Percentiles rank a stretch among this genome's conserved stretches.
These are phyloP conservation scores for sunflower (Helianthus annuus) DNA, from an alignment of 129 eudicot species.

Conservation along the genomic window DNA sequence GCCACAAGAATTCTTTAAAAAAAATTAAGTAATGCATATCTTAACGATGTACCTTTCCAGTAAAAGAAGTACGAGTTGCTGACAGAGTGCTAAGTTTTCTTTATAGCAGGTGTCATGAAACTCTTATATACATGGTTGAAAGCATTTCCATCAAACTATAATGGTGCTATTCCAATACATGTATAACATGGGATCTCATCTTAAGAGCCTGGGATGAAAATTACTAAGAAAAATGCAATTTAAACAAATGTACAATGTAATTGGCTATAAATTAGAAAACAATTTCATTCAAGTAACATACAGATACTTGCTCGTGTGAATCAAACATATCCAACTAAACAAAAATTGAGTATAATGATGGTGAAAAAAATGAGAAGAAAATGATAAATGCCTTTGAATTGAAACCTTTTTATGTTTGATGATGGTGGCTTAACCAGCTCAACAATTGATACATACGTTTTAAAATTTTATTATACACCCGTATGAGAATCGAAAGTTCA, in stretches of 20 bases:
- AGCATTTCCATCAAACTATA: not conserved
- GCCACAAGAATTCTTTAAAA: not conserved
- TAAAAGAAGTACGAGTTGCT: not conserved
- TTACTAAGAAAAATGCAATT: not conserved
- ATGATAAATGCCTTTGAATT: not conserved
- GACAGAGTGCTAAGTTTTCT: slow-evolving; percentile 1
- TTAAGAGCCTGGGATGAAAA: not conserved
- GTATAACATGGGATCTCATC: not conserved
- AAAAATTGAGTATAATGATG: not conserved
- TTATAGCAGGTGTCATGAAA: not conserved
- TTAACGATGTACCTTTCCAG: not conserved
- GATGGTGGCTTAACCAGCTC: not conserved
- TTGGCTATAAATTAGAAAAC: not conserved
- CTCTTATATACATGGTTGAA: not conserved
- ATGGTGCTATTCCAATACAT: not conserved
- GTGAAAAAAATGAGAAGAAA: not conserved
- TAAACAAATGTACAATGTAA: not conserved
- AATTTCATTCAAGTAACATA: not conserved
- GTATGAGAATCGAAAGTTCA: not conserved
- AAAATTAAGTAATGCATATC: not conserved
- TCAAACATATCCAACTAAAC: not conserved
- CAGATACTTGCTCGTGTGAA: not conserved
- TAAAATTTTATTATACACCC: not conserved
- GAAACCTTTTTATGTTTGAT: not conserved
- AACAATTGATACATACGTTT: not conserved